Conservation (phyloP, 306 rosid genomes). For the Trichosanthes cucumerina region DNA sequence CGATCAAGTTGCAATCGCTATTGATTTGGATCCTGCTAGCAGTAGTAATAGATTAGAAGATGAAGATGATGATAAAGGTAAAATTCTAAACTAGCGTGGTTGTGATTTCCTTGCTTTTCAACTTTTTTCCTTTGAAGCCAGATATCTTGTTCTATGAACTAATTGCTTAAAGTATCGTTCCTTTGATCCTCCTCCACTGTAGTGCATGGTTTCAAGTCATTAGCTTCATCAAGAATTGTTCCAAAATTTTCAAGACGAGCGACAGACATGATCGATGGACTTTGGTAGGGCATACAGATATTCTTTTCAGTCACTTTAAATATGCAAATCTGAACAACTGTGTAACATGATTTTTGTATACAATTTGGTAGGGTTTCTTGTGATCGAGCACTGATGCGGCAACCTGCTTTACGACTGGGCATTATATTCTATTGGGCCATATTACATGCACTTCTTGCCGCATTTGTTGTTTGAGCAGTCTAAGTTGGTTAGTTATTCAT, state of each 20-base stretch:
- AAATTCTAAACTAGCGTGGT: background rate
- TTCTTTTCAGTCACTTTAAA: constrained; percentile 9
- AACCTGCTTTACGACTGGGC: constrained; percentile 74
- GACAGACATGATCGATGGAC: constrained; percentile 85
- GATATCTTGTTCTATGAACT: background rate
- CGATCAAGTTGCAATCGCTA: constrained; percentile 86
- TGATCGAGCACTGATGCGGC: constrained; percentile 90
- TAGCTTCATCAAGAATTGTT: constrained; percentile 68
- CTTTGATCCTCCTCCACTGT: constrained; percentile 16
- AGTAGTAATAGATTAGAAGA: constrained; percentile 61
- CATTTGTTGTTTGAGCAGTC: constrained; percentile 55
- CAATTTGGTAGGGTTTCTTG: constrained; percentile 72
- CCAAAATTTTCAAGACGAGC: constrained; percentile 85
- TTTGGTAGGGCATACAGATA: constrained; percentile 47
- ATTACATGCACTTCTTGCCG: constrained; percentile 74
- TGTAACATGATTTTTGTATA: constrained; percentile 10
- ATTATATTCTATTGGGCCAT: constrained; percentile 81
- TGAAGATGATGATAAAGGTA: constrained; percentile 96
- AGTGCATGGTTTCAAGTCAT: constrained; percentile 98
- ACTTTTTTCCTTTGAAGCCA: constrained; percentile 1
- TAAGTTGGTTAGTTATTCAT: constrained; percentile 22
- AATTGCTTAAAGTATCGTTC: background rate
- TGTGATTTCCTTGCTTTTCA: background rate
- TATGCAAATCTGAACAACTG: constrained; percentile 1
- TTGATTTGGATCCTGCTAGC: constrained; percentile 62